phyloP scores from a whole-genome alignment of 176 grass and related monocot species.

The Cocos nucifera region DNA sequence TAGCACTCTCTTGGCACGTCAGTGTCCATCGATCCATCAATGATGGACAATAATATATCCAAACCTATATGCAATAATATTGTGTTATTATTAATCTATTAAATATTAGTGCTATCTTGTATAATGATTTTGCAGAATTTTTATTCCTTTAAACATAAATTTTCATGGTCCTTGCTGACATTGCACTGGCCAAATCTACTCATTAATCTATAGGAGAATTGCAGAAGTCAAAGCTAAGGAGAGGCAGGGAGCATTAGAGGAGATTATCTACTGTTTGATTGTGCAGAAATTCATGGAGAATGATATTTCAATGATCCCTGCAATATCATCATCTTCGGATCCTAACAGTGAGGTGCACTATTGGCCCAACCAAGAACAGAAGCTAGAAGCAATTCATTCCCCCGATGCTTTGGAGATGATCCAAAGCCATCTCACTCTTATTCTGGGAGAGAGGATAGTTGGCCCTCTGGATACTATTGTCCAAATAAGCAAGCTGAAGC shows the following conservation, averaged over 20 bases:
- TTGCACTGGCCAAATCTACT: slow-evolving; percentile 1
- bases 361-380: slow-evolving; percentile 64
- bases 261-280: slow-evolving; percentile 89
- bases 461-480: slow-evolving; percentile 50
- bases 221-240: slow-evolving; percentile 97
- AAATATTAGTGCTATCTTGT: no score
- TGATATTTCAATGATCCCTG: slow-evolving; percentile 64
- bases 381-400: slow-evolving; percentile 70
- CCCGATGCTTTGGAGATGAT: slow-evolving; percentile 85
- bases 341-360: slow-evolving; percentile 40
- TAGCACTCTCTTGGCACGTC: no score
- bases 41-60: no score
- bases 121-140: background rate
- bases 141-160: background rate
- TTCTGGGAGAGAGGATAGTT: slow-evolving; percentile 69
- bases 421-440: slow-evolving; percentile 68
- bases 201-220: slow-evolving; percentile 74
- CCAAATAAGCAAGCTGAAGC: slow-evolving; percentile 91
- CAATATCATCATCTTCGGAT: slow-evolving; percentile 35
- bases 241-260: slow-evolving; percentile 61
- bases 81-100: no score
- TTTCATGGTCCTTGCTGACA: background rate
- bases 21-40: no score
- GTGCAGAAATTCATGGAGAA: slow-evolving; percentile 84
- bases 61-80: no score